Conservation (phyloP, 2,329 filamentous ascomycete species). For the Thielaviopsis populi region DNA sequence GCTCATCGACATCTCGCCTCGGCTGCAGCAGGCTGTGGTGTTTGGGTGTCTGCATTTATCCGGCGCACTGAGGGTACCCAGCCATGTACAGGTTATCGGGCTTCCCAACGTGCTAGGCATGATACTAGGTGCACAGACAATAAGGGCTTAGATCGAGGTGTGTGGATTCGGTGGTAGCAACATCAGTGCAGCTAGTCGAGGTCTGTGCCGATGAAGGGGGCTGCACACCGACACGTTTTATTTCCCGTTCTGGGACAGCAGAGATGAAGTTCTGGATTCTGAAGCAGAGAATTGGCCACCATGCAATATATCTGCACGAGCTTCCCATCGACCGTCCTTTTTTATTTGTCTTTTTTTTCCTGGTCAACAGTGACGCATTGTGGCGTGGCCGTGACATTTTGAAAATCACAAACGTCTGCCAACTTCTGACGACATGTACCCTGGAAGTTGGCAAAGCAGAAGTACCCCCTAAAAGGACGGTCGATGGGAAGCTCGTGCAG, state of each 20-base stretch:
- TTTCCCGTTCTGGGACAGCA: not conserved
- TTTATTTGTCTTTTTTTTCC: too few species aligned
- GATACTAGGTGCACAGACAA: constrained; percentile 4
- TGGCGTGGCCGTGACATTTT: too few species aligned
- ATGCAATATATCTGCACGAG: too few species aligned
- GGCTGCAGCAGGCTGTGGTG: constrained; percentile 42
- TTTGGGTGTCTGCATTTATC: constrained; percentile 52
- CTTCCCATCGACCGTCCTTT: too few species aligned
- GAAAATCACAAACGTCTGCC: too few species aligned
- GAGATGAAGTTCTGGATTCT: too few species aligned
- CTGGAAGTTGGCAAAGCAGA: too few species aligned
- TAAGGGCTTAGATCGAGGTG: not conserved
- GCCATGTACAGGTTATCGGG: constrained; percentile 41
- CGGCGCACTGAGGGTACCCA: constrained; percentile 35
- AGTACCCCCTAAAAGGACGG: too few species aligned
- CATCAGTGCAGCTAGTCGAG: not conserved
- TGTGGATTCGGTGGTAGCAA: not conserved
- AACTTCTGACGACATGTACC: too few species aligned
- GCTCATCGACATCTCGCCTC: constrained; percentile 50
- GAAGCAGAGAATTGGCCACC: too few species aligned
- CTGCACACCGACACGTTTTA: not conserved
- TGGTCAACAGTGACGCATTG: too few species aligned
- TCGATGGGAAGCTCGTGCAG: too few species aligned
- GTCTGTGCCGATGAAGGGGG: not conserved
- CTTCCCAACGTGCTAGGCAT: constrained; percentile 36